Base-by-base conservation (phyloP, 1,284 basidiomycete species). In the Inonotus obliquus region DNA sequence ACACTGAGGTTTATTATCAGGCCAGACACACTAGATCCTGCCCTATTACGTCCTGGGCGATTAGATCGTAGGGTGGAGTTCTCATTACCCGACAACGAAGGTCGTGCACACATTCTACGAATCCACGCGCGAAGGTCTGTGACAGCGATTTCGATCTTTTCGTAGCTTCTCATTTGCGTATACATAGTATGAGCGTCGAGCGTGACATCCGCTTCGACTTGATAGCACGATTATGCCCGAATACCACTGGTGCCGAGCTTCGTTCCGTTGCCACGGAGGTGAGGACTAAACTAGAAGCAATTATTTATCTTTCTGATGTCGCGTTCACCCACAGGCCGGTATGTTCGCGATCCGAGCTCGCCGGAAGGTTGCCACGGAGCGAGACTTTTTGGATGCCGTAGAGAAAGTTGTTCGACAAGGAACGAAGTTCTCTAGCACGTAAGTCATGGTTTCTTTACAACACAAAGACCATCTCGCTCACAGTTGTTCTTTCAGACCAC, bases 311-410 rank as follows among this genome's bases (percentile, higher is more conserved):
- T 32, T 17, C n/a, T 52, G 32, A 52, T 35, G 41, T 44, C 41
- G n/a, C 47, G 47, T 23, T 49, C 21, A 53, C n/a, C 38, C 59
- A 19, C 66, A 91, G 86, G 97, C 97, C 38, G 97, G 97, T 47
- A 99, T 99, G 97, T 99, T 98, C 77, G 96, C 97, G 0, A 99
- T 99, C 69, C 89, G 97, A 64, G 93, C 95, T 60, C 82, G 97
- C 68, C 84, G 97, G 75, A 98, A 99, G 77, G 94, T 99, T 6
- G 95, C 96, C 0, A 96, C 94, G 4, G 97, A 99, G 73, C 87
- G 94, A 62, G 97, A 99, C 77, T 99, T 98, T 78, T 77, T 99
- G 70, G 94, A 98, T 71, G 93, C 95, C 4, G 96, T 99, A 2
- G 96, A 99, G 79, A 98, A 98, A 79, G 96, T 98, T 62, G 94